Percentiles rank a stretch among this genome's conserved stretches.
Conservation (phyloP, 768 basidiomycete genomes). For the Sistotremastrum niveocremeum region DNA sequence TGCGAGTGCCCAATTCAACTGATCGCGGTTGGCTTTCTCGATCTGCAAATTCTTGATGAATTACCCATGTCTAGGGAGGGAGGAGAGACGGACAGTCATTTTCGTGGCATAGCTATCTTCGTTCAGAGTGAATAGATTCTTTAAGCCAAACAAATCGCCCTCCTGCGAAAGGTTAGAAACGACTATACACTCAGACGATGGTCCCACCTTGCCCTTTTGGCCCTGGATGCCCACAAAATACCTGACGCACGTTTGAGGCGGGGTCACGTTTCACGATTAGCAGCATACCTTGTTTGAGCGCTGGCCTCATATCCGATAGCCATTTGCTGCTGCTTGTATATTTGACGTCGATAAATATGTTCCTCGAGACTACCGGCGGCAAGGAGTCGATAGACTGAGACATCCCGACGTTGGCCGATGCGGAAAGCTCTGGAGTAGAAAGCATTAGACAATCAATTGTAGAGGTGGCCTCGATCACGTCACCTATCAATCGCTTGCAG, state of each 20-base stretch:
- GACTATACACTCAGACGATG: too few relatives aligned
- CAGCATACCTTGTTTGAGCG: constrained; percentile 55
- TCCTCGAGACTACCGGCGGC: constrained; percentile 84
- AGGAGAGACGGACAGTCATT: constrained; percentile 37
- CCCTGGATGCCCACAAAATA: constrained; percentile 79
- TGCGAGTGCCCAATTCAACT: constrained; percentile 71
- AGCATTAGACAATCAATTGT: background rate
- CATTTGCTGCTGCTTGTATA: constrained; percentile 93
- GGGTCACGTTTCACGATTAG: background rate
- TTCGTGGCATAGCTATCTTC: constrained; percentile 61
- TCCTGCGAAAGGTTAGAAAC: constrained; percentile 15
- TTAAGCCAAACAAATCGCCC: constrained; percentile 76
- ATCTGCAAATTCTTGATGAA: constrained; percentile 32
- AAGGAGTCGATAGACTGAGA: constrained; percentile 69
- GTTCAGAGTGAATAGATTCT: constrained; percentile 74
- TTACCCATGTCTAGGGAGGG: background rate
- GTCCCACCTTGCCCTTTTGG: constrained; percentile 33
- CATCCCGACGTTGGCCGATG: constrained; percentile 78
- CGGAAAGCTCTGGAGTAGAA: constrained; percentile 44
- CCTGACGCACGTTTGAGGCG: constrained; percentile 19
- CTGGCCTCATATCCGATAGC: constrained; percentile 79
- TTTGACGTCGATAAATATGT: constrained; percentile 75
- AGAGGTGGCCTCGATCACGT: constrained; percentile 1
- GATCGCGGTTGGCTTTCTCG: constrained; percentile 56
- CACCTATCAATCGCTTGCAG: constrained; percentile 79